Percentiles rank a stretch among this genome's conserved stretches.
These are phyloP conservation scores for Acer negundo DNA, from an alignment of 345 rosid genomes.

Conservation along the genomic window DNA sequence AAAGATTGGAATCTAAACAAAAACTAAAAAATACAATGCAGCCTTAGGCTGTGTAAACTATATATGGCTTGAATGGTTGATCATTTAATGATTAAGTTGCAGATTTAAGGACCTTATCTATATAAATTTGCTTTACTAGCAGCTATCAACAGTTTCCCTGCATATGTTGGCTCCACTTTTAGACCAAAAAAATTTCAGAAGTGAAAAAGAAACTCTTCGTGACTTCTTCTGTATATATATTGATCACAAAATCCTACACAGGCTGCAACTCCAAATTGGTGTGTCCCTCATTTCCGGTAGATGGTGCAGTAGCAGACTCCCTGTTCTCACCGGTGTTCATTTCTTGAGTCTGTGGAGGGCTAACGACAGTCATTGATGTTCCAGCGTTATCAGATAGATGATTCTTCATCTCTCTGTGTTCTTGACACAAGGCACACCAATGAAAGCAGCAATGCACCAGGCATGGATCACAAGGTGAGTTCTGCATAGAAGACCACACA, in stretches of 20 bases:
- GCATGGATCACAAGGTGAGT: conserved; percentile 85
- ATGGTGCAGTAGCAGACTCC: conserved; percentile 35
- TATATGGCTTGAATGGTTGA: neutral
- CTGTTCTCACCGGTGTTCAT: conserved; percentile 53
- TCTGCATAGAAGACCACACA: conserved; percentile 42
- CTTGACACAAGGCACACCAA: conserved; percentile 94
- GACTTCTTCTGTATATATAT: neutral
- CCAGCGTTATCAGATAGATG: conserved; percentile 57
- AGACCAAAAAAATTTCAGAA: neutral
- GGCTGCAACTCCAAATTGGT: conserved; percentile 56
- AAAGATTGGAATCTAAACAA: neutral
- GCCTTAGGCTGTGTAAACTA: neutral
- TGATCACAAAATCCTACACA: conserved; percentile 30
- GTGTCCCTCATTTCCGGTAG: conserved; percentile 41
- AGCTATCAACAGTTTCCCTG: neutral
- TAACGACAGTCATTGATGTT: conserved; percentile 46
- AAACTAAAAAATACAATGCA: neutral
- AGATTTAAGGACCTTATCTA: neutral
- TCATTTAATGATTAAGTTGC: neutral
- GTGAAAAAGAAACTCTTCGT: neutral
- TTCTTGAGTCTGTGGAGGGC: conserved; percentile 78
- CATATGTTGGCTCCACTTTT: neutral
- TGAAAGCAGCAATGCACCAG: conserved; percentile 85
- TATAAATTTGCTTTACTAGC: neutral
- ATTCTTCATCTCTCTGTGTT: conserved; percentile 89